phyloP scores from a whole-genome alignment of 1,139 yeast species.

The Candida glucosophila region DNA sequence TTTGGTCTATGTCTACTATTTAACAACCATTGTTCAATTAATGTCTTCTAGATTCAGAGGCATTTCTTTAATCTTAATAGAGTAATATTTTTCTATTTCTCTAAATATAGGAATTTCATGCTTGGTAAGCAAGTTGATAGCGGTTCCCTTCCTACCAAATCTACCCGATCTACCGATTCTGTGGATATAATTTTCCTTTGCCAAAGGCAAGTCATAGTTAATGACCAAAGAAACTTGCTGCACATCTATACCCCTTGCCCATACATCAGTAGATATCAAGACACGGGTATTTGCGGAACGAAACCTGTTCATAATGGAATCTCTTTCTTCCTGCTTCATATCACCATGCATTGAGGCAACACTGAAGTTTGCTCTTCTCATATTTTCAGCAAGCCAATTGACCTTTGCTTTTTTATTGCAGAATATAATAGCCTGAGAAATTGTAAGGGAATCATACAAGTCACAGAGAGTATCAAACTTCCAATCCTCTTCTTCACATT shows the following conservation, averaged over 20 bases:
- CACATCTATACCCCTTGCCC: constrained; percentile 98
- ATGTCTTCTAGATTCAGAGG: constrained; percentile 64
- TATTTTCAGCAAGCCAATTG: constrained; percentile 78
- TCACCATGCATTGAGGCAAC: constrained; percentile 96
- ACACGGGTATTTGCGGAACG: constrained; percentile 74
- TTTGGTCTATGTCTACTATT: no score
- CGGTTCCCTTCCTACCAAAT: constrained; percentile 93
- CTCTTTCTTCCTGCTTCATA: constrained; percentile 91
- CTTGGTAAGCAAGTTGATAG: constrained; percentile 75
- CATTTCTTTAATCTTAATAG: constrained; percentile 77
- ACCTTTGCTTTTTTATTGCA: constrained; percentile 91
- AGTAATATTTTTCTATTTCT: constrained; percentile 71
- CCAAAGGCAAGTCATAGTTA: constrained; percentile 82
- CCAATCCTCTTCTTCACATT: constrained; percentile 91
- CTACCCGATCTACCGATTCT: constrained; percentile 94
- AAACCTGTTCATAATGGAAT: constrained; percentile 80
- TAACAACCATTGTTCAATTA: no score
- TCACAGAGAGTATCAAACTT: constrained; percentile 93
- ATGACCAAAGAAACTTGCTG: constrained; percentile 95
- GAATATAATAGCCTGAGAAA: constrained; percentile 93
- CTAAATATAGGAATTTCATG: constrained; percentile 54
- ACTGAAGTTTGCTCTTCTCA: constrained; percentile 74
- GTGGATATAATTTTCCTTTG: constrained; percentile 84
- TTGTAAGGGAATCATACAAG: constrained; percentile 84
- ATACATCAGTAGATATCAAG: constrained; percentile 87